Conservation (phyloP, 2,329 filamentous ascomycete species). For the Endoconidiophora laricicola region DNA sequence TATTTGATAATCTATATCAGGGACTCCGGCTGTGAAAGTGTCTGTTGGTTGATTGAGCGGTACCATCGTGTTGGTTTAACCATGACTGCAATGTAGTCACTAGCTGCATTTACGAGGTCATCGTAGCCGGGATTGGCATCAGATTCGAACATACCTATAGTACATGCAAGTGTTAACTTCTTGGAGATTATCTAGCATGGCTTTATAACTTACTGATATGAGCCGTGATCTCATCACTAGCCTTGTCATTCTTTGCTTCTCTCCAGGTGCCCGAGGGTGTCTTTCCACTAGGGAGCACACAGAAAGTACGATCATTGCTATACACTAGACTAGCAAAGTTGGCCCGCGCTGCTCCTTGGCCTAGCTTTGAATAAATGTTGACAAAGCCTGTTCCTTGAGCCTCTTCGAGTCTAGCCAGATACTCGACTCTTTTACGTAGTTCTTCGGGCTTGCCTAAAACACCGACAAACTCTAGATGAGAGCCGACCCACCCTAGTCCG, state of each 20-base stretch:
- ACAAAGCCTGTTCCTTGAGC: conserved; percentile 60
- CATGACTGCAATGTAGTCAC: conserved; percentile 49
- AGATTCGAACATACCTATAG: conserved; percentile 53
- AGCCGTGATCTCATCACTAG: conserved; percentile 60
- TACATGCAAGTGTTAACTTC: neutral
- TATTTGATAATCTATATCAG: conserved; percentile 1
- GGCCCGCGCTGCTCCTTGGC: conserved; percentile 40
- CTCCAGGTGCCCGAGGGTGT: conserved; percentile 41
- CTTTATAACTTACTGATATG: conserved; percentile 45
- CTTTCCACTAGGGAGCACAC: conserved; percentile 52
- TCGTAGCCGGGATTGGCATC: conserved; percentile 58
- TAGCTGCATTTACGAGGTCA: conserved; percentile 47
- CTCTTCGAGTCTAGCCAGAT: conserved; percentile 44
- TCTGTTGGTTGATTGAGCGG: conserved; percentile 29
- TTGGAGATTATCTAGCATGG: too few species aligned
- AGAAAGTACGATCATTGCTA: conserved; percentile 55
- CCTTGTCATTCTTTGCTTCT: conserved; percentile 61
- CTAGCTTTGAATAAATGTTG: conserved; percentile 77
- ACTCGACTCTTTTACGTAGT: conserved; percentile 54
- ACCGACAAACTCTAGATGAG: conserved; percentile 85
- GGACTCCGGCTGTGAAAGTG: conserved; percentile 16
- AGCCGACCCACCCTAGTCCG: conserved; percentile 68
- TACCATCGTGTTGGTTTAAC: conserved; percentile 46
- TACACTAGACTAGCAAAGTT: conserved; percentile 10
- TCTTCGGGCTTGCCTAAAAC: conserved; percentile 75